Conservation (phyloP, 768 basidiomycete species). For the Boletus coccyginus region DNA sequence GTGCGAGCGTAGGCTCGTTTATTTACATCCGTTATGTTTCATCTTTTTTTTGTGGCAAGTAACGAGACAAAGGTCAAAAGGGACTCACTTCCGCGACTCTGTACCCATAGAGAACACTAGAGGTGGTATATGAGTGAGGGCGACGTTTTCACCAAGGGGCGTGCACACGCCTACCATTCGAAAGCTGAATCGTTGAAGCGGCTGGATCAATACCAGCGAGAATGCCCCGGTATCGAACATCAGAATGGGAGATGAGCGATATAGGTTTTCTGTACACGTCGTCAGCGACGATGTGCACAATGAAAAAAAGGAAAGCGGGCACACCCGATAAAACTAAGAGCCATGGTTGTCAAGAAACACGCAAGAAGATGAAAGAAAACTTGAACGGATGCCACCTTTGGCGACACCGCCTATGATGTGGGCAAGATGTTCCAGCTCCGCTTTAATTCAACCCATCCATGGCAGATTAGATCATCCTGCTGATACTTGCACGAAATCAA, state of each 20-base stretch:
- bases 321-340: constrained; percentile 75
- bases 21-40: constrained; percentile 42
- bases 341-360: constrained; percentile 43
- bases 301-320: constrained; percentile 8
- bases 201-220: constrained; percentile 83
- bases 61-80: not conserved
- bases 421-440: constrained; percentile 27
- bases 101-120: constrained; percentile 86
- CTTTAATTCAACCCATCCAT: constrained; percentile 11
- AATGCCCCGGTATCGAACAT: constrained; percentile 87
- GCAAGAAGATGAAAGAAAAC: constrained; percentile 18
- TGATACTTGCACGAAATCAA: too few relatives aligned
- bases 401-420: constrained; percentile 8
- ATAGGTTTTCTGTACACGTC: constrained; percentile 68
- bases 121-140: not conserved
- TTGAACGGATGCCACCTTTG: constrained; percentile 11
- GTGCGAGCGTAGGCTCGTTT: constrained; percentile 33
- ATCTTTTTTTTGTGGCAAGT: constrained; percentile 22
- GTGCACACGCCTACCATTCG: constrained; percentile 57
- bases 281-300: constrained; percentile 9
- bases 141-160: not conserved
- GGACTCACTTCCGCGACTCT: constrained; percentile 70
- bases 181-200: constrained; percentile 84
- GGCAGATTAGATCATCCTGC: not conserved
- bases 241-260: constrained; percentile 86